These are phyloP conservation scores for Tetracentron sinense DNA, from an alignment of 164 flowering plant species.

Conservation along the genomic window DNA sequence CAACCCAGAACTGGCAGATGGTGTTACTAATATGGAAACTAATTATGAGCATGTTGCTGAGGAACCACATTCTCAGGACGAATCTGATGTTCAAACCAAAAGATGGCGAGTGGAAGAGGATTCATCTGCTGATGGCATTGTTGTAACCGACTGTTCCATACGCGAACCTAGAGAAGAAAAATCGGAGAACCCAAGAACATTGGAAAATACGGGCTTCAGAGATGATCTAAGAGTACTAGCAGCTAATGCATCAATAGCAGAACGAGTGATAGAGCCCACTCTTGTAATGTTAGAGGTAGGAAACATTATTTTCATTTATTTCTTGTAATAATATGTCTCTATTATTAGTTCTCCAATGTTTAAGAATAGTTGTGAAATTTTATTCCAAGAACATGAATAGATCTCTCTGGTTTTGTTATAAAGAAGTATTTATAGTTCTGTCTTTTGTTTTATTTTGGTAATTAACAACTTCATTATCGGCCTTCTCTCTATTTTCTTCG, in stretches of 20 bases:
- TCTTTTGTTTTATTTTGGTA: too few species aligned
- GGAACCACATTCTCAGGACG: conserved; percentile 35
- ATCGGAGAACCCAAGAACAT: conserved; percentile 22
- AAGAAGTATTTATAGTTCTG: too few species aligned
- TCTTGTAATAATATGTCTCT: background rate
- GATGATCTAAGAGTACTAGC: conserved; percentile 46
- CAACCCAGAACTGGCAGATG: conserved; percentile 39
- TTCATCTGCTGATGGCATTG: conserved; percentile 44
- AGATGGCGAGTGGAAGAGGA: conserved; percentile 58
- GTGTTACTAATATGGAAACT: conserved; percentile 53
- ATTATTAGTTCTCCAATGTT: background rate
- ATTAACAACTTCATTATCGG: too few species aligned
- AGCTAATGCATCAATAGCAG: conserved; percentile 77
- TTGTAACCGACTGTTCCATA: conserved; percentile 36
- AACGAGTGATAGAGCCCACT: conserved; percentile 84
- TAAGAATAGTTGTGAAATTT: too few species aligned
- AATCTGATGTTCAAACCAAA: conserved; percentile 43
- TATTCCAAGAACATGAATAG: too few species aligned
- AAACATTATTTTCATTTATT: background rate
- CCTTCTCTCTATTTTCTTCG: too few species aligned
- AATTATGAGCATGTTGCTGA: conserved; percentile 40
- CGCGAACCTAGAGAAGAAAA: conserved; percentile 44
- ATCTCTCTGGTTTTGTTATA: too few species aligned
- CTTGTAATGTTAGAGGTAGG: conserved; percentile 95
- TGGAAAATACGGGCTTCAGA: conserved; percentile 29